Base-by-base conservation (phyloP, 2,329 filamentous ascomycete species). In the Rhinocladiella similis region DNA sequence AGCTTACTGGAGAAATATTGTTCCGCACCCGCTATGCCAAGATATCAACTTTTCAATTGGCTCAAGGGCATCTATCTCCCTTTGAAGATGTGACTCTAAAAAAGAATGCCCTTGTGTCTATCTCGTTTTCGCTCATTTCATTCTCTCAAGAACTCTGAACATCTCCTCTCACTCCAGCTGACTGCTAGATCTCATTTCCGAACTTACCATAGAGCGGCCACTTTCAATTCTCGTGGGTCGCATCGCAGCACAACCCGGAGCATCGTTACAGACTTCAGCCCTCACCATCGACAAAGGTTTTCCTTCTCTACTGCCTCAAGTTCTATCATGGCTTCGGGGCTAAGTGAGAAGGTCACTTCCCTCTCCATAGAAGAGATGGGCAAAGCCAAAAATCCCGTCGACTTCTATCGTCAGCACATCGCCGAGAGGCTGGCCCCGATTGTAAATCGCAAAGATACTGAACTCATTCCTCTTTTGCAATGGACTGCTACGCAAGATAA, bases 401-500 rank as follows among this genome's bases (percentile, higher is more conserved):
- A 78, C 60, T 70, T 73, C 56, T 78, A 78, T 64, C 69, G 76
- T 55, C 69, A 73, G 57, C 73, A 78, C 59, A 75, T 78, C 59
- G 72, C 76, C 16, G 73, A 76, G 61, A 67, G 69, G 53, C 54
- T 78, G 56, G 69, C 68, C 39, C 67, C 72, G 41, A 67, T 68
- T 10, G 62, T 72, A 25, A 73, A 69, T 35, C 68, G 77, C 38
- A 73, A 77, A 25, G 63, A 71, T 4, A 65, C 70, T 52, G 69
- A 72, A 65, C 69, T 78, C 57, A 73, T 73, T 53, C 57, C 69
- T 38, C 68, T 72, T 45, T 60, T 78, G 48, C 67, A 70, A 66
- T 78, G 75, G 75, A 76, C 76, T 20, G 73, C 70, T 54, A 73
- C 71, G 51, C 62, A 77, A 46, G 76, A 78, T 59, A 78, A 78